phyloP scores from a whole-genome alignment of 192 early-diverging fungal genomes.

The Phycomyces blakesleeanus region DNA sequence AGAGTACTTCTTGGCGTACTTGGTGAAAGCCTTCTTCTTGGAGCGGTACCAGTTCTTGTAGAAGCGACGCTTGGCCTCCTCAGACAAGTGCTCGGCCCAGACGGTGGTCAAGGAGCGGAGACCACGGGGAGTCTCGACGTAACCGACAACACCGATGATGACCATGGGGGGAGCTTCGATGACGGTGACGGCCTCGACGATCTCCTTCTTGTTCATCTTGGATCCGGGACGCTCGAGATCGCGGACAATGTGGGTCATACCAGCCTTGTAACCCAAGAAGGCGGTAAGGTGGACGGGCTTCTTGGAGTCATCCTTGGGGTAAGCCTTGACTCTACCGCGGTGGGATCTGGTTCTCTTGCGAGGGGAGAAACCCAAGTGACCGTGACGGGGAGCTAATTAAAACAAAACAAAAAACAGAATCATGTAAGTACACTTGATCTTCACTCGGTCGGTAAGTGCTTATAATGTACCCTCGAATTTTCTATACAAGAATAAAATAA shows the following conservation, averaged over 20 bases:
- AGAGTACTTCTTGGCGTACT: slow-evolving; percentile 97
- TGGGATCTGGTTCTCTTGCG: slow-evolving; percentile 91
- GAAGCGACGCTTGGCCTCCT: slow-evolving; percentile 98
- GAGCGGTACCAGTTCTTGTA: slow-evolving; percentile 99
- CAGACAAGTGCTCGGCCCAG: slow-evolving; percentile 98
- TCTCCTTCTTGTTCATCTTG: slow-evolving; percentile 99
- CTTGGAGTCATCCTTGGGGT: slow-evolving; percentile 97
- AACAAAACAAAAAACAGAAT: too few relatives aligned
- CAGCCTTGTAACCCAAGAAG: slow-evolving; percentile 99
- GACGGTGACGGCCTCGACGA: slow-evolving; percentile 98
- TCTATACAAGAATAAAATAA: too few relatives aligned
- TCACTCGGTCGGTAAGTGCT: too few relatives aligned
- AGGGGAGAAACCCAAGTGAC: slow-evolving; percentile 60
- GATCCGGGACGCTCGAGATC: slow-evolving; percentile 98
- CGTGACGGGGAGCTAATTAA: slow-evolving; percentile 78
- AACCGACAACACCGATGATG: slow-evolving; percentile 98
- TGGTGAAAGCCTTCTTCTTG: slow-evolving; percentile 99
- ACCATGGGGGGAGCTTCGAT: slow-evolving; percentile 98
- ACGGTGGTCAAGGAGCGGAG: slow-evolving; percentile 98
- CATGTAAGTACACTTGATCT: too few relatives aligned
- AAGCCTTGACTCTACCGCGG: slow-evolving; percentile 97
- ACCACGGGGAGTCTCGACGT: slow-evolving; percentile 98
- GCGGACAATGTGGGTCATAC: slow-evolving; percentile 99
- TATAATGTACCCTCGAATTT: slow-evolving; percentile 78
- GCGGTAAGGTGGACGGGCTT: slow-evolving; percentile 98